These are phyloP conservation scores for Xylariaceae sp. DNA, from an alignment of 2,329 filamentous ascomycete genomes.

Conservation along the genomic window DNA sequence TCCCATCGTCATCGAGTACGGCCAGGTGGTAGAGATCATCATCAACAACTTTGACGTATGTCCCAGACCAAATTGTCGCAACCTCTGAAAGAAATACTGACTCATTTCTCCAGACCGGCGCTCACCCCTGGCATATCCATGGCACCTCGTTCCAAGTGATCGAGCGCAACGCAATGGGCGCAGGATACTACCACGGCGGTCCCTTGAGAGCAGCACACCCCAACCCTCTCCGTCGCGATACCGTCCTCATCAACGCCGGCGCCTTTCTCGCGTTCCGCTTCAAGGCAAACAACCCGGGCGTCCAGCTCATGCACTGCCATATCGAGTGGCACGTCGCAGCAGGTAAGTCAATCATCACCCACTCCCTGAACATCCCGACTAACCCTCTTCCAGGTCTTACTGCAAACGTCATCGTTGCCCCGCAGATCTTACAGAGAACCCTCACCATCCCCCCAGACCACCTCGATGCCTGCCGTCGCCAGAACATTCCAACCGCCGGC, in stretches of 20 bases:
- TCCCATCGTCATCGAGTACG: conserved; percentile 8
- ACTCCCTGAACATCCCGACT: too few relatives aligned
- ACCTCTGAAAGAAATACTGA: neutral
- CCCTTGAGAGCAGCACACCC: conserved; percentile 1
- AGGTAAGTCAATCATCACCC: conserved; percentile 2
- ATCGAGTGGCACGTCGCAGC: conserved; percentile 17
- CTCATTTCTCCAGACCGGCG: conserved; percentile 5
- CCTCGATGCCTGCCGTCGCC: conserved; percentile 9
- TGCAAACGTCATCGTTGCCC: conserved; percentile 10
- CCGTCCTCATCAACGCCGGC: conserved; percentile 12
- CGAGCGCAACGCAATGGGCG: conserved; percentile 1
- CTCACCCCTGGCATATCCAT: conserved; percentile 15
- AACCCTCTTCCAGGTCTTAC: conserved; percentile 5
- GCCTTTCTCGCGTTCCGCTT: conserved; percentile 10
- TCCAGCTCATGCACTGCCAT: conserved; percentile 15
- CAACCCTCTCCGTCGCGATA: conserved; percentile 16
- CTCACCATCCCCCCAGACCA: conserved; percentile 8
- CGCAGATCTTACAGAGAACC: conserved; percentile 8
- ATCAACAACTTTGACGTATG: conserved; percentile 17
- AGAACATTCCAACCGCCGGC: conserved; percentile 9
- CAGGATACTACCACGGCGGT: conserved; percentile 5
- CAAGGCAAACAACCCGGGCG: conserved; percentile 12
- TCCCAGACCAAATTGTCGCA: neutral
- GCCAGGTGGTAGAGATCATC: conserved; percentile 11
- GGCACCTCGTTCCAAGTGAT: conserved; percentile 12